These are phyloP conservation scores for Stagonosporopsis cucurbitacearum DNA, from an alignment of 2,329 filamentous ascomycete genomes.

Conservation along the genomic window DNA sequence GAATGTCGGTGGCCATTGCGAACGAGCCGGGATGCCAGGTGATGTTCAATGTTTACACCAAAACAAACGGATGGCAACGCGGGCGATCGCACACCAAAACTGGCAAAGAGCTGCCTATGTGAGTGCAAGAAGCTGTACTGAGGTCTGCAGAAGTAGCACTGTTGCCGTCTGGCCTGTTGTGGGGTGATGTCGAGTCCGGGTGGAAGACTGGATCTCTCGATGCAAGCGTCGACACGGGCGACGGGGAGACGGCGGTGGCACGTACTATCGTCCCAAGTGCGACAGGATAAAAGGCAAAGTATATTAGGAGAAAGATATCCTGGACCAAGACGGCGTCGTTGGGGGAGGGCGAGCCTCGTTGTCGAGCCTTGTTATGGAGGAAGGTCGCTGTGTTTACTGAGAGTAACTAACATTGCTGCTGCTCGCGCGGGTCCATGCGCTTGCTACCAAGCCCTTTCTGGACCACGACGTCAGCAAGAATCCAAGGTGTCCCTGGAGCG, in stretches of 20 bases:
- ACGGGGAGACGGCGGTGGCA: conserved; percentile 20
- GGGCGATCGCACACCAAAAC: conserved; percentile 6
- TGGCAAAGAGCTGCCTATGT: not conserved
- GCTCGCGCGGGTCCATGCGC: not conserved
- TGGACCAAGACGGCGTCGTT: conserved; percentile 26
- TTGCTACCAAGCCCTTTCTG: not conserved
- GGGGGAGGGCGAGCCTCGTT: conserved; percentile 26
- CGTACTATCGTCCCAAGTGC: conserved; percentile 14
- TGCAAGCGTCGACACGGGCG: conserved; percentile 8
- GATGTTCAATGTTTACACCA: conserved; percentile 41
- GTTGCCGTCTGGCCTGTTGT: conserved; percentile 27
- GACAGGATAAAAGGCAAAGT: conserved; percentile 17
- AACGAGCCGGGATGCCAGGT: conserved; percentile 22
- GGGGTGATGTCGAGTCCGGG: conserved; percentile 1
- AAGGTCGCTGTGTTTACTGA: conserved; percentile 21
- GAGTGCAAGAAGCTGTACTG: not conserved
- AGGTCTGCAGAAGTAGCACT: not conserved
- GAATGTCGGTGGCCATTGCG: conserved; percentile 47
- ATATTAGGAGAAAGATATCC: conserved; percentile 25
- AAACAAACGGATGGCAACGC: conserved; percentile 39
- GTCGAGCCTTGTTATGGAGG: conserved; percentile 35
- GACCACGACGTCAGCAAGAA: not conserved
- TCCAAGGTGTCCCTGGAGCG: not conserved
- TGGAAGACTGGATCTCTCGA: conserved; percentile 1
- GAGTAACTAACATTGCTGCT: not conserved